Evolutionary conservation across 2,329 filamentous ascomycete species (phyloP).

Genomic region (Colletotrichum horii): DNA sequence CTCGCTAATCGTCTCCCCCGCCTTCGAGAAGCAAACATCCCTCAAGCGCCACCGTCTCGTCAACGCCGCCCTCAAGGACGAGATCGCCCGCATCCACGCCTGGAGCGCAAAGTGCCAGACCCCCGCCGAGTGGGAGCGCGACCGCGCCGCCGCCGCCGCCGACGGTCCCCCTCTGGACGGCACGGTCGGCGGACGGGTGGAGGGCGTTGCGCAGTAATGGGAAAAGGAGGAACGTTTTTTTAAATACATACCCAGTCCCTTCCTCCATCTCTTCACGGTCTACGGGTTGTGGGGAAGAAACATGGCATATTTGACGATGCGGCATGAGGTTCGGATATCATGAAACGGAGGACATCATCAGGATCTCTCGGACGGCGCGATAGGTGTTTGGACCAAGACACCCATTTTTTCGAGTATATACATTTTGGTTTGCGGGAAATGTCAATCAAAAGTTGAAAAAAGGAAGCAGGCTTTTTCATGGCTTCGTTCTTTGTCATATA

Average conservation of each 20-base stretch:
- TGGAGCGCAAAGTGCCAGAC: conserved; percentile 96
- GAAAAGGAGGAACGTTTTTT: not conserved
- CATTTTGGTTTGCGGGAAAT: not conserved
- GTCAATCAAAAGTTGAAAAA: not conserved
- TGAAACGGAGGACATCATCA: not conserved
- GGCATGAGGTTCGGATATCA: not conserved
- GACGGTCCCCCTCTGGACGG: conserved; percentile 46
- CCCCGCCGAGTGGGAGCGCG: conserved; percentile 84
- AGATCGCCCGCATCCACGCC: conserved; percentile 90
- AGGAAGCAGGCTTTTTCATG: conserved; percentile 19
- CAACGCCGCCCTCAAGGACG: conserved; percentile 80
- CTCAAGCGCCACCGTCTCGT: conserved; percentile 87
- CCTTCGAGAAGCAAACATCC: conserved; percentile 74
- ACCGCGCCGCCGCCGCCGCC: conserved; percentile 43
- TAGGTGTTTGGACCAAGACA: not conserved
- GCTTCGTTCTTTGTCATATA: conserved; percentile 22
- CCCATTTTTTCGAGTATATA: not conserved
- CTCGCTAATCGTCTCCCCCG: conserved; percentile 65
- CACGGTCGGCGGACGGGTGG: conserved; percentile 47
- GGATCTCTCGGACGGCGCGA: not conserved
- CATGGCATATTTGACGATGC: not conserved
- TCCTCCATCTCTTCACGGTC: not conserved
- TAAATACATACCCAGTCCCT: not conserved
- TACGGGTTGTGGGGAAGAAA: not conserved
- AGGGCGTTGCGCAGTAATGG: conserved; percentile 32